Base-by-base conservation (phyloP, 2,329 filamentous ascomycete species). In the Rasamsonia emersonii region DNA sequence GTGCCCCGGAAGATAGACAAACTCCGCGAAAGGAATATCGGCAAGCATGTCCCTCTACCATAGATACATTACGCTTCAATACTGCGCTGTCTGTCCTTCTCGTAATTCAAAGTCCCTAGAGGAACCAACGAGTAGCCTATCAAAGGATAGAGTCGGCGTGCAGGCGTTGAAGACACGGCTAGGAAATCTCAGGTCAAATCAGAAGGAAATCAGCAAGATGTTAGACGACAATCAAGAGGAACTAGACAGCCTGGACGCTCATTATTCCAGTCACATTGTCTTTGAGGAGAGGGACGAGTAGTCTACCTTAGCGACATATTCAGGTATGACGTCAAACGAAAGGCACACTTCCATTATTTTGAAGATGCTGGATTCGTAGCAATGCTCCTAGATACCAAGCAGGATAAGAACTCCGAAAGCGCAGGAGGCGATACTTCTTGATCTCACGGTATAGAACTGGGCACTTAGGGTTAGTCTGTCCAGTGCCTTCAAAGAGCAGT, bases 371-470 rank as follows among this genome's bases (percentile, higher is more conserved):
- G 1, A n/a, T 17, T 36, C 10, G 29, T 32, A 28, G 34, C 27
- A 13, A 18, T 29, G 23, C 13, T 18, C 29, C 26, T 34, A 9
- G 32, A 34, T 34, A 16, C 30, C 25, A 32, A 24, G 9, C 28
- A 26, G 9, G 34, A 36, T 13, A 18, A 8, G 10, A 18, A 19
- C 4, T 18, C 32, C 16, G 28, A 28, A 15, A 27, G 25, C 40
- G 51, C 4, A 39, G 4, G 30, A 15, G 27, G 35, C 11, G 35
- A 36, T 15, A 71, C 77, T 40, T 39, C 41, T 0, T 42, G 49
- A 0, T 71, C 63, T 0, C 67, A 71, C 0, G 73, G 71, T 0
- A 68, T 70, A 8, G 71, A 77, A 30, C 37, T 79, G 0, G 75
- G 73, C 1, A 75, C 58, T 1, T 63, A 65, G 41, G 53, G 56